Percentiles rank a stretch among this genome's conserved stretches.
Evolutionary conservation across 805 yeast genomes (phyloP).

Genomic region (Kodamaea sagamina): DNA sequence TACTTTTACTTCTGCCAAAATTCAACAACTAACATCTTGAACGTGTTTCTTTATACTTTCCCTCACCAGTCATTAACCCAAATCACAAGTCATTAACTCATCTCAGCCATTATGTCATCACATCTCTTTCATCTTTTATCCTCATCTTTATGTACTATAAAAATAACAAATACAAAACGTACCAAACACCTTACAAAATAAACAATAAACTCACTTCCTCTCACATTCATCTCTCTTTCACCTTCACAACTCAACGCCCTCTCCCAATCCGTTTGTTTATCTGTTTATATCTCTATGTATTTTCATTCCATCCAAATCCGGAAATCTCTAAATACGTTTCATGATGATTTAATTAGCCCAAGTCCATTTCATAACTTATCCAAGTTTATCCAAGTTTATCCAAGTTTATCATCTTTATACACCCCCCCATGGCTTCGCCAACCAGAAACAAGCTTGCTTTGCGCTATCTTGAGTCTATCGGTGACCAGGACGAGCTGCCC

Average conservation of each 20-base stretch:
- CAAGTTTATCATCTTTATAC: no score
- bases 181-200: no score
- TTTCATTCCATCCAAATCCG: conserved; percentile 6
- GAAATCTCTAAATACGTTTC: background rate
- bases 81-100: no score
- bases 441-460: conserved; percentile 30
- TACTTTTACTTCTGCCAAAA: no score
- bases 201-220: background rate
- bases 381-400: background rate
- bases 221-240: background rate
- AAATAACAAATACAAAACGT: background rate
- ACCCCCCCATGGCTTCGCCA: conserved; percentile 14
- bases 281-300: background rate
- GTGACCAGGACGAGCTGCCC: conserved; percentile 23
- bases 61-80: no score
- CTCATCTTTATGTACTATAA: background rate
- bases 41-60: no score
- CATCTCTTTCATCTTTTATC: no score
- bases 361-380: background rate
- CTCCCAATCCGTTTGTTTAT: no score
- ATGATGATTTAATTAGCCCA: background rate
- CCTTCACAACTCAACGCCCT: background rate
- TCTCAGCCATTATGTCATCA: no score
- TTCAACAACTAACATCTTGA: no score
- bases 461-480: conserved; percentile 37